Percentiles rank a stretch among this genome's conserved stretches.
Evolutionary conservation across 2,329 filamentous ascomycete species (phyloP).

Genomic region (Colletotrichum sp.): DNA sequence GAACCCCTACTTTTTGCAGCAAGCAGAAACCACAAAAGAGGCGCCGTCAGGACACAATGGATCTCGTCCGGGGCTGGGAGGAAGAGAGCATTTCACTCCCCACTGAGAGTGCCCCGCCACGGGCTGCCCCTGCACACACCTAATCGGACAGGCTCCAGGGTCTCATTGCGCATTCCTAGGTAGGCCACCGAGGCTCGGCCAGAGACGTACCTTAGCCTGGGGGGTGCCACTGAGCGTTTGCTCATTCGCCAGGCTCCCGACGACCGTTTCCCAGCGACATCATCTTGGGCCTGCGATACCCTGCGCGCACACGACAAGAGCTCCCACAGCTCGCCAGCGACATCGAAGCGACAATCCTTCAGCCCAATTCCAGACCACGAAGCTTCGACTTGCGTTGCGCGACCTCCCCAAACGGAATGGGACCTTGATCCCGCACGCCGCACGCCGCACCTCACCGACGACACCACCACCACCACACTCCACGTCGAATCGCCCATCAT

Average conservation of each 20-base stretch:
- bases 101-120: not conserved
- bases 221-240: not conserved
- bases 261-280: not conserved
- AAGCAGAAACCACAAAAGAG: not conserved
- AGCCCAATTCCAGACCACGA: not conserved
- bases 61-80: not conserved
- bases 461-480: not conserved
- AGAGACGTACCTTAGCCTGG: not conserved
- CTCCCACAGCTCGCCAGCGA: not conserved
- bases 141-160: constrained; percentile 9
- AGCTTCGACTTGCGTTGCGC: not conserved
- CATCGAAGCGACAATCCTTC: not conserved
- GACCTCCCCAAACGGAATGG: not conserved
- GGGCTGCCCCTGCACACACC: not conserved
- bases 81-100: not conserved
- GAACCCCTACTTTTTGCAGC: not conserved
- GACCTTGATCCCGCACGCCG: not conserved
- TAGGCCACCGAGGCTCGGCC: not conserved
- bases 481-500: constrained; percentile 59
- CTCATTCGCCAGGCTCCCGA: not conserved
- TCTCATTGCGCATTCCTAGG: not conserved
- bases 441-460: not conserved
- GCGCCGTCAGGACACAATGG: not conserved
- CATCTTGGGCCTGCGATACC: not conserved
- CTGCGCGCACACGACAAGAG: not conserved